Percentiles rank a stretch among this genome's conserved stretches.
Conservation (phyloP, 1,139 yeast species). For the Saccharomyces hybrid region DNA sequence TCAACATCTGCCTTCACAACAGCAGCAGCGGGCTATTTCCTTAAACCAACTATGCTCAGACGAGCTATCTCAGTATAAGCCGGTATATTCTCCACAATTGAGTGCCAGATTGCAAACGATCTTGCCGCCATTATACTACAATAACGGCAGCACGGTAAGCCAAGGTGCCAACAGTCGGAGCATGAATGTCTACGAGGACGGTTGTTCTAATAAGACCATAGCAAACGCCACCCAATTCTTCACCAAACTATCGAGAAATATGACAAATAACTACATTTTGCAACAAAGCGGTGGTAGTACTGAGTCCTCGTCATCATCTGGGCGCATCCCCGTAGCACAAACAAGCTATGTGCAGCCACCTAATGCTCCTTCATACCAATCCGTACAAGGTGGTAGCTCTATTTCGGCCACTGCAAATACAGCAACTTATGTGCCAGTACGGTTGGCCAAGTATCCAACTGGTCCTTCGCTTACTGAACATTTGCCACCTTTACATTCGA, state of each 20-base stretch:
- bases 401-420: background rate
- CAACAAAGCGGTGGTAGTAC: background rate
- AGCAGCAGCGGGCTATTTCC: slow-evolving; percentile 17
- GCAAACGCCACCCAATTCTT: slow-evolving; percentile 22
- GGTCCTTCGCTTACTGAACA: background rate
- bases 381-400: background rate
- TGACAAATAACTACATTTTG: slow-evolving; percentile 11
- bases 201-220: slow-evolving; percentile 4
- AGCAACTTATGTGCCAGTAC: background rate
- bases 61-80: slow-evolving; percentile 20
- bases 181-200: background rate
- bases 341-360: background rate
- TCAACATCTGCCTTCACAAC: slow-evolving; percentile 1
- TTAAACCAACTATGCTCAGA: slow-evolving; percentile 20
- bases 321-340: background rate
- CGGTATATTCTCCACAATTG: slow-evolving; percentile 20
- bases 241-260: slow-evolving; percentile 22
- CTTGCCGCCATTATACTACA: slow-evolving; percentile 14
- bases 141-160: slow-evolving; percentile 8
- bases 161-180: background rate
- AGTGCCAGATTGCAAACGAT: slow-evolving; percentile 17
- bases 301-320: slow-evolving; percentile 2
- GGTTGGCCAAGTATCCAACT: background rate
- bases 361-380: background rate
- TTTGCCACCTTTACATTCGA: background rate